A percentile compares a stretch with the other conserved stretches of the same genome.
Evolutionary conservation across 805 yeast species (phyloP).

Genomic region (Saccharomyces cerevisiae): DNA sequence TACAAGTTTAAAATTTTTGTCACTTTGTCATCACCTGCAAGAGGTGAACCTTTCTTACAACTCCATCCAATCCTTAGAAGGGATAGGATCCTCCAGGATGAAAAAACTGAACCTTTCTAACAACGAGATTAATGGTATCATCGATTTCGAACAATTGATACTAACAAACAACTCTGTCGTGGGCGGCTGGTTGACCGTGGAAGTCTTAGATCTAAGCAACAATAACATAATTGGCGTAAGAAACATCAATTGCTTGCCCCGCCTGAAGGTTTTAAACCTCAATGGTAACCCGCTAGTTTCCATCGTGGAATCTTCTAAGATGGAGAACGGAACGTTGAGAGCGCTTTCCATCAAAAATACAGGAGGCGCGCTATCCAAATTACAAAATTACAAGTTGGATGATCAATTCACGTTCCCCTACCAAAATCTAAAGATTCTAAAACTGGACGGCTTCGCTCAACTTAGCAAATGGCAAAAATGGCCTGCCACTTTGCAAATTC

Average conservation of each 20-base stretch:
- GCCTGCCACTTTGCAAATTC: slow-evolving; percentile 1
- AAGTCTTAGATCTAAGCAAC: slow-evolving; percentile 18
- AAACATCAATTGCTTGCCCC: slow-evolving; percentile 15
- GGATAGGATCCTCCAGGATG: slow-evolving; percentile 12
- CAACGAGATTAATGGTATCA: slow-evolving; percentile 18
- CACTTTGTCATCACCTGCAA: slow-evolving; percentile 12
- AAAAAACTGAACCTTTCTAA: slow-evolving; percentile 14
- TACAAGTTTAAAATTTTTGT: slow-evolving; percentile 10
- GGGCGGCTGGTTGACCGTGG: slow-evolving; percentile 17
- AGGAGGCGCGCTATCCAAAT: neutral
- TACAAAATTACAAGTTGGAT: neutral
- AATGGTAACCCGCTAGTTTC: slow-evolving; percentile 21
- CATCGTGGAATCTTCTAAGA: slow-evolving; percentile 1
- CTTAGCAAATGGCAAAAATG: slow-evolving; percentile 1
- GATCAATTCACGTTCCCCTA: neutral
- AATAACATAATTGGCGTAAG: slow-evolving; percentile 17
- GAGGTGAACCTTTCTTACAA: slow-evolving; percentile 19
- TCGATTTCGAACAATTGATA: slow-evolving; percentile 20
- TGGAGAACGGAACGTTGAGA: neutral
- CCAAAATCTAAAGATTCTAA: neutral
- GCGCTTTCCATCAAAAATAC: neutral
- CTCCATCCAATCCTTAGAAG: slow-evolving; percentile 14
- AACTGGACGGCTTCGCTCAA: slow-evolving; percentile 4
- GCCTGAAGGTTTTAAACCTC: slow-evolving; percentile 14
- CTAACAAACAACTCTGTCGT: slow-evolving; percentile 4